Conservation (phyloP, 2,329 filamentous ascomycete species). For the Fusarium sp. region DNA sequence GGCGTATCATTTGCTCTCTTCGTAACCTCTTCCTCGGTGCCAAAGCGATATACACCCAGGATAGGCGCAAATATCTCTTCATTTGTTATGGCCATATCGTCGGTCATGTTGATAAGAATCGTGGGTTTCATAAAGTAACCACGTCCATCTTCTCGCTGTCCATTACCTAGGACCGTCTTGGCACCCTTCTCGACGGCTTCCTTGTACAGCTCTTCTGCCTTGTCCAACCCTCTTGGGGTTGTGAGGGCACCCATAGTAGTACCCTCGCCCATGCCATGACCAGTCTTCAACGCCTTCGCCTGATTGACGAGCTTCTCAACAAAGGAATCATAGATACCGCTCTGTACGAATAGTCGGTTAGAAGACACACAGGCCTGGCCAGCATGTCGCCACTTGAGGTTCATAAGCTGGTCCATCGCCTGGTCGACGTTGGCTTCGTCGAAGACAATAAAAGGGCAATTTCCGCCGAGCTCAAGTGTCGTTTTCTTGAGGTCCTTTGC, state of each 20-base stretch:
- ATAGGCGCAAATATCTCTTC: not conserved
- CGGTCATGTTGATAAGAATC: not conserved
- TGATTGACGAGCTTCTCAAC: not conserved
- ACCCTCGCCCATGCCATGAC: not conserved
- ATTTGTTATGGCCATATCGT: not conserved
- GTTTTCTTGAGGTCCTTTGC: conserved; percentile 74
- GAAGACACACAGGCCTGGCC: conserved; percentile 65
- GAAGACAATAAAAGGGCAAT: conserved; percentile 73
- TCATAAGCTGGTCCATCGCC: not conserved
- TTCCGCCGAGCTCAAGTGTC: conserved; percentile 77
- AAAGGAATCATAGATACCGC: not conserved
- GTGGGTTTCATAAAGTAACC: not conserved
- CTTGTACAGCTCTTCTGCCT: not conserved
- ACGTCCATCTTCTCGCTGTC: not conserved
- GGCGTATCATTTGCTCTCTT: not conserved
- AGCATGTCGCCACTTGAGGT: conserved; percentile 72
- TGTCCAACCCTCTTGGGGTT: not conserved
- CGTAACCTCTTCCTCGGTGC: not conserved
- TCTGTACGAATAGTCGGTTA: not conserved
- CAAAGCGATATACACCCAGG: not conserved
- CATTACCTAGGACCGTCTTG: not conserved
- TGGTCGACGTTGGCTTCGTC: conserved; percentile 67
- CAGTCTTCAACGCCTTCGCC: not conserved
- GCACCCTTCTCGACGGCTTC: not conserved
- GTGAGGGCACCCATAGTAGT: not conserved